Conservation (phyloP, 345 rosid genomes). For the Arabidopsis arenosa region DNA sequence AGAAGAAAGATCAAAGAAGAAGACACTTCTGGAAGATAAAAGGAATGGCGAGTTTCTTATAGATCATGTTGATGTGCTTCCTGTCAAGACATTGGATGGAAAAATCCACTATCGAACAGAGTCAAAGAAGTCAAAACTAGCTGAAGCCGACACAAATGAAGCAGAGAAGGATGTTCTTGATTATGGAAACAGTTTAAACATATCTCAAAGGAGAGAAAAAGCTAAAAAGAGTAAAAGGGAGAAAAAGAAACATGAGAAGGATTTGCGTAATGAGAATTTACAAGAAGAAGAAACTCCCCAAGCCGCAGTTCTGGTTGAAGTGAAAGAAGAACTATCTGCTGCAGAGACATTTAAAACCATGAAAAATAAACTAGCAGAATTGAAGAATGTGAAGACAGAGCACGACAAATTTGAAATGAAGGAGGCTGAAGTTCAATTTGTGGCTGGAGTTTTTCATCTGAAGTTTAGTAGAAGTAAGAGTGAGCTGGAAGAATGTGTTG, state of each 20-base stretch:
- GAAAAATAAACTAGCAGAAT: conserved; percentile 78
- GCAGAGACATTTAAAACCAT: conserved; percentile 72
- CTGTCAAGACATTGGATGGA: conserved; percentile 85
- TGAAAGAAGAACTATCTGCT: conserved; percentile 82
- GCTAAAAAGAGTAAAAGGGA: conserved; percentile 77
- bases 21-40: conserved; percentile 48
- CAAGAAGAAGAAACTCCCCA: conserved; percentile 64
- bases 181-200: conserved; percentile 56
- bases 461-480: too few species aligned
- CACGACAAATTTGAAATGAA: too few species aligned
- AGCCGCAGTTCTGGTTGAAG: conserved; percentile 90
- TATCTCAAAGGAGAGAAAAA: conserved; percentile 82
- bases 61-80: conserved; percentile 84
- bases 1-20: conserved; percentile 65
- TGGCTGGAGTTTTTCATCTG: too few species aligned
- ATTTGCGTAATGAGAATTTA: conserved; percentile 53
- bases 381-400: conserved; percentile 9
- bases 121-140: conserved; percentile 33
- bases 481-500: too few species aligned
- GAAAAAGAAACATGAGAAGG: conserved; percentile 70
- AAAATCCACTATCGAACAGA: conserved; percentile 68
- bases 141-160: conserved; percentile 41
- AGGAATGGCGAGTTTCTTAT: conserved; percentile 49
- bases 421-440: too few species aligned
- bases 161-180: conserved; percentile 43